A percentile compares a stretch with the other conserved stretches of the same genome.
phyloP scores from a whole-genome alignment of 2,329 filamentous ascomycete genomes.

The Tetracladium maxilliforme region DNA sequence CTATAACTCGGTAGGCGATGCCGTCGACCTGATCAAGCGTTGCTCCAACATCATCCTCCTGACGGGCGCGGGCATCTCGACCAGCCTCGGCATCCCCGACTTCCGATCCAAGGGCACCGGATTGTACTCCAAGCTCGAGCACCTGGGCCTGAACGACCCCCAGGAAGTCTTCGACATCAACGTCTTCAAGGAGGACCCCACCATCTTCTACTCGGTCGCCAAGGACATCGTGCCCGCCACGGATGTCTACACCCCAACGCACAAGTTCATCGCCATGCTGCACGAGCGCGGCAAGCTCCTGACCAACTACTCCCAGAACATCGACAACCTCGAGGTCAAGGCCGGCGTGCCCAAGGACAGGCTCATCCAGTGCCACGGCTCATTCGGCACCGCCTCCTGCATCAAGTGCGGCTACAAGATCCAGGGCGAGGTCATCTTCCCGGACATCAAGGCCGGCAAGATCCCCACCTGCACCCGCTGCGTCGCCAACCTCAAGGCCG shows the following conservation, averaged over 20 bases:
- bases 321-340: conserved; percentile 85
- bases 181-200: conserved; percentile 74
- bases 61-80: conserved; percentile 92
- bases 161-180: conserved; percentile 92
- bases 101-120: conserved; percentile 90
- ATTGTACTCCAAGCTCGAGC: conserved; percentile 72
- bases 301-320: conserved; percentile 98
- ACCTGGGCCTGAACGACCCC: conserved; percentile 63
- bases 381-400: conserved; percentile 84
- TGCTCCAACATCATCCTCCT: conserved; percentile 81
- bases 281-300: conserved; percentile 80
- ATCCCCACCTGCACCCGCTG: conserved; percentile 72
- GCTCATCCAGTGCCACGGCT: conserved; percentile 91
- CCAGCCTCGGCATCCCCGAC: conserved; percentile 90
- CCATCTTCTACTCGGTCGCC: conserved; percentile 81
- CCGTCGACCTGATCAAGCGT: conserved; percentile 58
- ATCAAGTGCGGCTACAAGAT: conserved; percentile 66
- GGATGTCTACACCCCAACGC: conserved; percentile 75
- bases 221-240: conserved; percentile 77
- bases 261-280: conserved; percentile 82
- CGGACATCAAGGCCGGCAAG: conserved; percentile 58
- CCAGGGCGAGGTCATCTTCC: conserved; percentile 63
- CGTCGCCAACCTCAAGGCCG: conserved; percentile 33
- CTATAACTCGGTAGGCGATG: conserved; percentile 82
- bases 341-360: conserved; percentile 72